A percentile compares a stretch with the other conserved stretches of the same genome.
These are phyloP conservation scores for Bipolaris zeicola DNA, from an alignment of 2,329 filamentous ascomycete genomes.

Conservation along the genomic window DNA sequence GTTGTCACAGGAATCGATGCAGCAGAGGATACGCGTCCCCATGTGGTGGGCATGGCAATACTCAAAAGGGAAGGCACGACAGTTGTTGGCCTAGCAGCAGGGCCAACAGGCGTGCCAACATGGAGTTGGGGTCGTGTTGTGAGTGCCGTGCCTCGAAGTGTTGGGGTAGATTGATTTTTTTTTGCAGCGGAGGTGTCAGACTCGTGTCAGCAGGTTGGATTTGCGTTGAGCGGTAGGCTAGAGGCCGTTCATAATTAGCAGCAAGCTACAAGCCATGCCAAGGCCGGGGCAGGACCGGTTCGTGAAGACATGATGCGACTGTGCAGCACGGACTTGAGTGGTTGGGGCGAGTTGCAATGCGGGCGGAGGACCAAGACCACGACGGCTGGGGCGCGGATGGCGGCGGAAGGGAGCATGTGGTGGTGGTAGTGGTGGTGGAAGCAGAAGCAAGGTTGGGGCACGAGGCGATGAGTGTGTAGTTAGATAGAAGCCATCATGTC, in stretches of 20 bases:
- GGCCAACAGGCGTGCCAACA: neutral
- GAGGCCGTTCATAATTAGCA: neutral
- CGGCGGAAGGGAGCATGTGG: neutral
- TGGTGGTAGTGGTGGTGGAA: neutral
- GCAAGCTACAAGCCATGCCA: neutral
- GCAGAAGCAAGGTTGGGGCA: neutral
- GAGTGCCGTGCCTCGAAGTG: neutral
- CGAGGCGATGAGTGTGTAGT: neutral
- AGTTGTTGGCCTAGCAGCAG: too few species aligned
- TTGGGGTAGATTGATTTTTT: neutral
- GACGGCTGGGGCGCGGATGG: neutral
- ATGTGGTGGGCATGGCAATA: too few species aligned
- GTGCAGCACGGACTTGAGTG: neutral
- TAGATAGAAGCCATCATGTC: too few species aligned
- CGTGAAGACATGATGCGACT: neutral
- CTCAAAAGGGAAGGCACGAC: too few species aligned
- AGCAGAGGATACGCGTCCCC: too few species aligned
- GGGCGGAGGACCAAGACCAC: neutral
- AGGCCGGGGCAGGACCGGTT: slow-evolving; percentile 1
- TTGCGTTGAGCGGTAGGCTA: neutral
- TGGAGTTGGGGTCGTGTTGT: neutral
- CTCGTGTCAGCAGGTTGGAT: neutral
- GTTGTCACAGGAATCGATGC: too few species aligned
- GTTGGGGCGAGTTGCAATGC: neutral
- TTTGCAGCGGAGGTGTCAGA: neutral